Percentiles rank a stretch among this genome's conserved stretches.
These are phyloP conservation scores for Plantago major DNA, from an alignment of 257 asterid genomes.

Conservation along the genomic window DNA sequence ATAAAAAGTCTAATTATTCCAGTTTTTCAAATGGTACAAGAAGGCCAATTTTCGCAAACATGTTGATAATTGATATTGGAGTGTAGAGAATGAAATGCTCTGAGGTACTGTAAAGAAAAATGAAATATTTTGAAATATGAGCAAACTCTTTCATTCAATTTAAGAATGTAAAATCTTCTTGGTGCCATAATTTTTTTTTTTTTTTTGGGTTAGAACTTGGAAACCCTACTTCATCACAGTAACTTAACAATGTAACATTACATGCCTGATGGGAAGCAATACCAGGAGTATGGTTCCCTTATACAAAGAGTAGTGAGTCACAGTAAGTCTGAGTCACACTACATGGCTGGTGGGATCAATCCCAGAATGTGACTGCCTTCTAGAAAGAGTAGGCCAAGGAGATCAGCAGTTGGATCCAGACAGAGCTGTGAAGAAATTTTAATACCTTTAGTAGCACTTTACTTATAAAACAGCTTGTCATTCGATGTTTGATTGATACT, in stretches of 20 bases:
- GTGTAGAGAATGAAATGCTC: conserved; percentile 36
- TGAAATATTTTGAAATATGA: not conserved
- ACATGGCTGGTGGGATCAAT: not conserved
- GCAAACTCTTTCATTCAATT: not conserved
- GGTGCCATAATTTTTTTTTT: not conserved
- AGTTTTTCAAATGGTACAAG: no score
- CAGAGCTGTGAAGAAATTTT: not conserved
- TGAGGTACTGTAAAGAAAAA: not conserved
- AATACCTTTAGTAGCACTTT: not conserved
- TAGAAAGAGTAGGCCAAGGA: not conserved
- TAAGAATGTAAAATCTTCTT: not conserved
- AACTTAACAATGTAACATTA: no score
- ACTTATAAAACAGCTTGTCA: not conserved
- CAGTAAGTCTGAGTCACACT: no score
- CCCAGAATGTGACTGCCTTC: not conserved
- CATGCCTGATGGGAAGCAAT: no score
- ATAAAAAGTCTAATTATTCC: no score
- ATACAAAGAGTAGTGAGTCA: no score
- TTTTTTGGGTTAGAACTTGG: not conserved
- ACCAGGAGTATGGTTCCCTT: no score
- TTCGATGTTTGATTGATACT: not conserved
- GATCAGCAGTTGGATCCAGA: not conserved
- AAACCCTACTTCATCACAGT: not conserved
- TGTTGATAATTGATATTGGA: conserved; percentile 18
- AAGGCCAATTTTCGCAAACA: not conserved